Evolutionary conservation across 2,329 filamentous ascomycete species (phyloP), one percentile per base, ranked within the genome.

Genomic region (Pseudogymnoascus destructans): DNA sequence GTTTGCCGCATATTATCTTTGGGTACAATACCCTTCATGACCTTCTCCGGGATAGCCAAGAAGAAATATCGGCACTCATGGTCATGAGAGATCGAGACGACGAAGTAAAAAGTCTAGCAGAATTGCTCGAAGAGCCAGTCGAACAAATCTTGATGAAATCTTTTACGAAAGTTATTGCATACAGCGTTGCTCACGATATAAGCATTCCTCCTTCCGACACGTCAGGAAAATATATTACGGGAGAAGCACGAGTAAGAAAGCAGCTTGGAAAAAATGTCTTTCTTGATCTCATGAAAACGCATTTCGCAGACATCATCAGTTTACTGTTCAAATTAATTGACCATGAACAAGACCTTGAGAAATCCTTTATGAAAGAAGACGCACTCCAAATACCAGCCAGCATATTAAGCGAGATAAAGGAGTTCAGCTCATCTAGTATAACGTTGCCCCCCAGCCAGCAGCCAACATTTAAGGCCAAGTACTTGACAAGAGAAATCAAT

Each of bases 1-100:
- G 81, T 3, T 87, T 98, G 55, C 92, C 93, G 0, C 95, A 81
- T 66, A 74, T 77, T n/a, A 87, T 93, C 1, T 98, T 98, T 69
- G 86, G 84, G 1, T 98, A 95, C 67, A 60, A 71, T 1, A 81
- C 73, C 13, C 77, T 97, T 1, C 69, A 76, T 15, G 83, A 88
- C 3, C 78, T 98, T 57, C 70, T 96, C 2, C 67, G 71, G 5
- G 82, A 87, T 60, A 81, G 87, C 5, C 82, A 89, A 67, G 81
- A 85, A 30, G 93, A 98, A 70, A 79, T 87, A 3, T 79, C 86
- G 15, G 89, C 86, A 0, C 80, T 96, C 61, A 81, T 92, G 67
- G 76, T 92, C 35, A 93, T 96, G 86, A 84, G 88, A 61, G 83
- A 81, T 0, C 84, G 88, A 63, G 80, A 86, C 30, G 73, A 80